Percentiles rank a stretch among this genome's conserved stretches.
phyloP scores from a whole-genome alignment of 148 eudicot genomes.

The Cornus kousa region DNA sequence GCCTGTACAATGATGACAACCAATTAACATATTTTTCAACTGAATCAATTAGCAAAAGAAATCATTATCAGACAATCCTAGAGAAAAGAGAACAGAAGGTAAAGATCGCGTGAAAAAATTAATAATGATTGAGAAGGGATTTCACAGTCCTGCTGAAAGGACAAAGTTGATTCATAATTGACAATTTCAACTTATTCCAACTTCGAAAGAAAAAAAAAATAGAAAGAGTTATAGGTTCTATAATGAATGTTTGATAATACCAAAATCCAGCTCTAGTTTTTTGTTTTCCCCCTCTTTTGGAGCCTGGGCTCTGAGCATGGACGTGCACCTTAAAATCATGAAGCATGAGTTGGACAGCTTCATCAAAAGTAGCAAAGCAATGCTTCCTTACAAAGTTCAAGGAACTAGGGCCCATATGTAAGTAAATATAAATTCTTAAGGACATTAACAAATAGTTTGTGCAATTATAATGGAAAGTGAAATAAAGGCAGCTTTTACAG shows the following conservation, averaged over 20 bases:
- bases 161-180: neutral
- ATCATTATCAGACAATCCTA: neutral
- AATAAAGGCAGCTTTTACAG: no score
- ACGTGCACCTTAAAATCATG: neutral
- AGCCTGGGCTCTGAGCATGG: neutral
- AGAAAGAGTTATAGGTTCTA: neutral
- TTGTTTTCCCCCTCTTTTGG: neutral
- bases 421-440: neutral
- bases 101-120: neutral
- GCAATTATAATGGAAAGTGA: no score
- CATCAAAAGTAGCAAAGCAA: neutral
- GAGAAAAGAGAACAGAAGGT: neutral
- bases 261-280: neutral
- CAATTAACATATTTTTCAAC: neutral
- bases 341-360: neutral
- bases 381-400: no score
- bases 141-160: neutral
- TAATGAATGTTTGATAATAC: neutral
- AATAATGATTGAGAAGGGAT: neutral
- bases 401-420: neutral
- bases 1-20: slow-evolving; percentile 8
- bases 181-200: neutral
- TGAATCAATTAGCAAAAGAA: neutral
- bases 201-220: neutral
- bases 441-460: neutral